Evolutionary conservation across 139 green algal species (phyloP).

Genomic region (Chlamydomonas schloesseri): DNA sequence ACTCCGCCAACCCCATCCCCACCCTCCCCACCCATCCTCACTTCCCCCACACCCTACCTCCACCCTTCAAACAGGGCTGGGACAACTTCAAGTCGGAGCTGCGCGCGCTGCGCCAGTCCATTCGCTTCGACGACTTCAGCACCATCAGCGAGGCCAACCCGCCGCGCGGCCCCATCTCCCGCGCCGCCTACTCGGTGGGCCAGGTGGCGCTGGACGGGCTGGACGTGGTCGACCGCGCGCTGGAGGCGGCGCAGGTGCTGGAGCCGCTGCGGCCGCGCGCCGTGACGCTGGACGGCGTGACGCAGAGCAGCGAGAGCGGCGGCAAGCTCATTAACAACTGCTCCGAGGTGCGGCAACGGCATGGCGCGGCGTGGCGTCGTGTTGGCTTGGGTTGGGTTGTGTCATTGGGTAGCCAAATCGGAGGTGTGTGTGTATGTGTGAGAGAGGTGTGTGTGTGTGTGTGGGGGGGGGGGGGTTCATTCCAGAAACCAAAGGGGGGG

Average conservation of each 20-base stretch:
- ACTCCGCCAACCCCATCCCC: no score
- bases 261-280: conserved; percentile 5
- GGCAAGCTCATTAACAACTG: conserved; percentile 15
- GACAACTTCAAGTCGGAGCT: conserved; percentile 64
- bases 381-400: no score
- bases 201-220: conserved; percentile 20
- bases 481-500: no score
- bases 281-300: neutral
- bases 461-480: no score
- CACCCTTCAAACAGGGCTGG: neutral
- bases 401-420: no score
- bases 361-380: no score
- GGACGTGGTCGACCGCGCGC: conserved; percentile 7
- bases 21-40: neutral
- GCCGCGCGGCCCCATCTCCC: conserved; percentile 21
- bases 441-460: no score
- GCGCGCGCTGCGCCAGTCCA: conserved; percentile 67
- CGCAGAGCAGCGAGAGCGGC: neutral
- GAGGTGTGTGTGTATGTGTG: no score
- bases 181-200: conserved; percentile 26
- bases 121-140: conserved; percentile 78
- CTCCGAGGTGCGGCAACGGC: neutral
- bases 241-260: conserved; percentile 29
- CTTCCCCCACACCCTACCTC: neutral
- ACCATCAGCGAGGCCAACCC: conserved; percentile 59